These are phyloP conservation scores for Bassia scoparia DNA, from an alignment of 148 eudicot genomes.

Conservation along the genomic window DNA sequence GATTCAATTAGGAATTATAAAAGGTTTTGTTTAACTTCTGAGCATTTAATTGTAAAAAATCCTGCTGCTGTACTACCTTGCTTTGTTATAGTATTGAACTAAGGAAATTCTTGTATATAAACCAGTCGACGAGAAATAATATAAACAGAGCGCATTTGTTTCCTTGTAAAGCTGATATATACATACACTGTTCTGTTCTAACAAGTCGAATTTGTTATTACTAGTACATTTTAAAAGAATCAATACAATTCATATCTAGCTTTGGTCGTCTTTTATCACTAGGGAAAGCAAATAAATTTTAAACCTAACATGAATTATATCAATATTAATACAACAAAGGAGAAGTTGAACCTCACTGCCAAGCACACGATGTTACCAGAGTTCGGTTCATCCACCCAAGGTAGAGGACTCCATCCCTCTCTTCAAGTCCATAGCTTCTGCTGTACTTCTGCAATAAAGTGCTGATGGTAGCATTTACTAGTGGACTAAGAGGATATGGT, in stretches of 20 bases:
- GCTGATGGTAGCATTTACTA: conserved; percentile 43
- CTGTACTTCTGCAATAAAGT: conserved; percentile 39
- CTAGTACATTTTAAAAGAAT: not conserved
- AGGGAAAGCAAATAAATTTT: not conserved
- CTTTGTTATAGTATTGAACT: conserved; percentile 24
- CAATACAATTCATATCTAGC: not conserved
- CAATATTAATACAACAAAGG: not conserved
- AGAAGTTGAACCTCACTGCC: conserved; percentile 33
- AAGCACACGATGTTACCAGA: conserved; percentile 48
- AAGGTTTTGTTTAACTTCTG: conserved; percentile 20
- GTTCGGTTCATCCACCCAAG: conserved; percentile 54
- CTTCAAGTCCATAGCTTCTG: conserved; percentile 41
- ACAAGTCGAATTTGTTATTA: not conserved
- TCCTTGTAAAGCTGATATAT: not conserved
- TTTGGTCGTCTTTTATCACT: not conserved
- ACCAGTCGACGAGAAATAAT: not conserved
- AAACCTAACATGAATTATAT: not conserved
- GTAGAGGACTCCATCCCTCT: conserved; percentile 43
- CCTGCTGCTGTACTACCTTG: conserved; percentile 30
- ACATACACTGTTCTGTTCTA: not conserved
- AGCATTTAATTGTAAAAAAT: conserved; percentile 18
- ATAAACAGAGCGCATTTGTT: not conserved
- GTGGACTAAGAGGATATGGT: conserved; percentile 45
- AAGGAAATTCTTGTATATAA: not conserved
- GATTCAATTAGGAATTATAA: conserved; percentile 19